A percentile compares a stretch with the other conserved stretches of the same genome.
phyloP scores from a whole-genome alignment of 805 yeast genomes.

The Saturnispora sekii region DNA sequence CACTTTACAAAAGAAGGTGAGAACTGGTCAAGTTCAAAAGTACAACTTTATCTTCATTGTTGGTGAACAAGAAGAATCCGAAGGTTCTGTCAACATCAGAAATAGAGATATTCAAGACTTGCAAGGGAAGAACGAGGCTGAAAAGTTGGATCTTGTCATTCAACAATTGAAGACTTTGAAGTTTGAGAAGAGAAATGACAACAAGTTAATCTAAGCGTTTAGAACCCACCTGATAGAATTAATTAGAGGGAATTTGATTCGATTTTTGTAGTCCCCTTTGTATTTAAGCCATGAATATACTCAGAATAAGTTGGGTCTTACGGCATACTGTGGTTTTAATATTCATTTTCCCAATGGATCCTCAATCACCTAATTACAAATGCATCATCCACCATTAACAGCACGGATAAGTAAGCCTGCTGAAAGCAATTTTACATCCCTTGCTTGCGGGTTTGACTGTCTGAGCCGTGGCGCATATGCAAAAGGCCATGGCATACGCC shows the following conservation, averaged over 20 bases:
- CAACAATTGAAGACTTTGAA: constrained; percentile 57
- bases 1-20: constrained; percentile 95
- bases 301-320: too few species aligned
- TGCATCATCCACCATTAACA: too few species aligned
- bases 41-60: constrained; percentile 95
- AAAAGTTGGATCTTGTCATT: constrained; percentile 62
- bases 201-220: constrained; percentile 28
- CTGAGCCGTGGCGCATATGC: too few species aligned
- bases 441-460: too few species aligned
- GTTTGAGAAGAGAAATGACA: constrained; percentile 67
- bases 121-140: constrained; percentile 87
- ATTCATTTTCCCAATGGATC: too few species aligned
- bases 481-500: too few species aligned
- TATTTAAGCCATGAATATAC: too few species aligned
- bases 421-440: too few species aligned
- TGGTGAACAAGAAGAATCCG: constrained; percentile 86
- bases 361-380: too few species aligned
- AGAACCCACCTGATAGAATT: neutral
- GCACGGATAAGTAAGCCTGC: too few species aligned
- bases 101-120: constrained; percentile 89
- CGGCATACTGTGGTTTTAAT: too few species aligned
- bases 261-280: neutral
- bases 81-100: constrained; percentile 83
- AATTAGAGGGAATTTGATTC: neutral
- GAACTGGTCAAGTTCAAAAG: constrained; percentile 90